phyloP scores from a whole-genome alignment of 2,329 filamentous ascomycete genomes.

The Zymoseptoria pseudotritici region DNA sequence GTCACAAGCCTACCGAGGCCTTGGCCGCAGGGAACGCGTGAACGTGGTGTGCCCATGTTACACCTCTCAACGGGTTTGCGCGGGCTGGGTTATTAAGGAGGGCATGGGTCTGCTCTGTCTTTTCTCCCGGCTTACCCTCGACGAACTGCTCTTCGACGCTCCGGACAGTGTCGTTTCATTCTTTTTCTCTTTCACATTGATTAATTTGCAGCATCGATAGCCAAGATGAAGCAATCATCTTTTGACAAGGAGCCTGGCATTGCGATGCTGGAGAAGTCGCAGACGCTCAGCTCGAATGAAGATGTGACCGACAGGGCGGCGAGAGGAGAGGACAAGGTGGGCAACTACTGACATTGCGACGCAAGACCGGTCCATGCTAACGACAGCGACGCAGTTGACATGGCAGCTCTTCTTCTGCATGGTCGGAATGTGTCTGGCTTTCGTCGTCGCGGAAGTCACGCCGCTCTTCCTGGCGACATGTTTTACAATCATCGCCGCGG shows the following conservation, averaged over 20 bases:
- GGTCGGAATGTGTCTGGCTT: constrained; percentile 10
- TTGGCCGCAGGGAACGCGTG: neutral
- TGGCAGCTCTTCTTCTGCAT: constrained; percentile 13
- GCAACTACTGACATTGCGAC: neutral
- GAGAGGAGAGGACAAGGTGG: neutral
- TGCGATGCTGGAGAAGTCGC: neutral
- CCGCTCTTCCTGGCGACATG: constrained; percentile 14
- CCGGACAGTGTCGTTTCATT: neutral
- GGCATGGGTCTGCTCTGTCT: neutral
- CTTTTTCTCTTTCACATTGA: neutral
- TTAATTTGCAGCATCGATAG: neutral
- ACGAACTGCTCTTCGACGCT: neutral
- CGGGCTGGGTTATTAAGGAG: neutral
- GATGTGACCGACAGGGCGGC: neutral
- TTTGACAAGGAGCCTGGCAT: neutral
- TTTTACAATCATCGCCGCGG: constrained; percentile 12
- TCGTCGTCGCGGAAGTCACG: constrained; percentile 14
- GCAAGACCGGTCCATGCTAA: neutral
- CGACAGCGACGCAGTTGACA: neutral
- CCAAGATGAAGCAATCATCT: neutral
- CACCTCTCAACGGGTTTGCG: neutral
- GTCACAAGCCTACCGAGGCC: neutral
- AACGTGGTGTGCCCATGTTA: neutral
- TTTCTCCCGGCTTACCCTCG: neutral
- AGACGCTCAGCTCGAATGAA: neutral